A percentile compares a stretch with the other conserved stretches of the same genome.
These are phyloP conservation scores for Ophiostoma pallidulum DNA, from an alignment of 2,329 filamentous ascomycete species.

Conservation along the genomic window DNA sequence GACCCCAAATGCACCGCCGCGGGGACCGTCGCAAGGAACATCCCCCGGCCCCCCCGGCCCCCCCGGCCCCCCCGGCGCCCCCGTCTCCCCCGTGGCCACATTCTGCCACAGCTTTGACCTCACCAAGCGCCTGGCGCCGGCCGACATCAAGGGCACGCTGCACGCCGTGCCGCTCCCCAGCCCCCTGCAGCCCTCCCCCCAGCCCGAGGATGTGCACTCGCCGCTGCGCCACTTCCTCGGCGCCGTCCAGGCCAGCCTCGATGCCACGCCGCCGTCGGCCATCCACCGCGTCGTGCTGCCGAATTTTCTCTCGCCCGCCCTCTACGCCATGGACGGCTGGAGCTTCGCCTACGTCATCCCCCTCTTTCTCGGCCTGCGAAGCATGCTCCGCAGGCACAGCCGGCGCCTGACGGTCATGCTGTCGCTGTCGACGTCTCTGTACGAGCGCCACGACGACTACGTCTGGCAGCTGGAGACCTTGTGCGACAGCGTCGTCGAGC, in stretches of 20 bases:
- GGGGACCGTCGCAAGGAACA: not conserved
- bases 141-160: constrained; percentile 41
- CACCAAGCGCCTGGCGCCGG: constrained; percentile 49
- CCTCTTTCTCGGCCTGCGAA: constrained; percentile 71
- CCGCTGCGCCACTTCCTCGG: constrained; percentile 57
- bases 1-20: not conserved
- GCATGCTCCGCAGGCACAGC: constrained; percentile 60
- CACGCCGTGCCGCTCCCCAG: constrained; percentile 41
- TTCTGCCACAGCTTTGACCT: constrained; percentile 71
- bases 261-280: constrained; percentile 45
- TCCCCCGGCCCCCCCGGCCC: not conserved
- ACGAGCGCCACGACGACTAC: constrained; percentile 64
- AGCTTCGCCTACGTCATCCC: constrained; percentile 65
- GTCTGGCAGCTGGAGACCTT: constrained; percentile 80
- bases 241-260: constrained; percentile 46
- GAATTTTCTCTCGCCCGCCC: constrained; percentile 71
- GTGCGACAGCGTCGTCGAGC: constrained; percentile 64
- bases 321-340: constrained; percentile 62
- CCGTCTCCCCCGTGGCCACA: not conserved
- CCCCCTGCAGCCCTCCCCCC: constrained; percentile 24
- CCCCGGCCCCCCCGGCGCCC: not conserved
- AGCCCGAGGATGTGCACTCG: constrained; percentile 26
- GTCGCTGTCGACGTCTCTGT: constrained; percentile 71
- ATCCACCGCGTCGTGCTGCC: constrained; percentile 82
- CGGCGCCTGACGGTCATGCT: constrained; percentile 60